Conservation (phyloP, 2,329 filamentous ascomycete genomes). For the Alternaria sp. region DNA sequence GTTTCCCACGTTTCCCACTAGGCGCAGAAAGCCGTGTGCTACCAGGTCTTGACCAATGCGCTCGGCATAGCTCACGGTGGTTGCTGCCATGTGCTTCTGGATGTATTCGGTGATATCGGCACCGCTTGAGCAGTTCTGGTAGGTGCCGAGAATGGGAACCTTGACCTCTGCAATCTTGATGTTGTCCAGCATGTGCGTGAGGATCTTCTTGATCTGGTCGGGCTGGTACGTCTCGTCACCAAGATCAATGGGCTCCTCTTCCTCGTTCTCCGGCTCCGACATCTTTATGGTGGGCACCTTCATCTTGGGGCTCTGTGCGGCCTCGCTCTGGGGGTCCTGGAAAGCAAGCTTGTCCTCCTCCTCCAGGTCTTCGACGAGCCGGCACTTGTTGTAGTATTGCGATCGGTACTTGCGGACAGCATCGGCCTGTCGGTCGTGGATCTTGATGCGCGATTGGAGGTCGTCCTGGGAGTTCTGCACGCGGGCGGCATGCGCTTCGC, state of each 20-base stretch:
- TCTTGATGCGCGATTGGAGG: constrained; percentile 86
- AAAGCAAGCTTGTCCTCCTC: constrained; percentile 99
- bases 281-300: constrained; percentile 89
- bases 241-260: constrained; percentile 87
- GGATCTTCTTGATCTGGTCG: constrained; percentile 88
- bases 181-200: constrained; percentile 82
- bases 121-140: constrained; percentile 89
- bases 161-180: constrained; percentile 91
- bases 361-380: constrained; percentile 92
- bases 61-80: constrained; percentile 88
- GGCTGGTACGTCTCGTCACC: constrained; percentile 85
- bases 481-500: constrained; percentile 88
- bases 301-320: constrained; percentile 58
- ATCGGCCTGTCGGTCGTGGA: constrained; percentile 91
- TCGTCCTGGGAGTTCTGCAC: constrained; percentile 95
- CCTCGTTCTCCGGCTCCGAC: constrained; percentile 67
- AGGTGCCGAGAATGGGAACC: constrained; percentile 92
- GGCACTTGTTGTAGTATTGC: constrained; percentile 98
- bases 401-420: constrained; percentile 89
- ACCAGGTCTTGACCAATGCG: constrained; percentile 94
- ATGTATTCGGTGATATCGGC: constrained; percentile 96
- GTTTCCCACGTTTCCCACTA: constrained; percentile 93
- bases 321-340: constrained; percentile 73
- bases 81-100: constrained; percentile 83
- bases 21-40: constrained; percentile 80